Percentiles rank a stretch among this genome's conserved stretches.
Evolutionary conservation across 352 stramenopile genomes (phyloP).

Genomic region (Pythium folliculosum): DNA sequence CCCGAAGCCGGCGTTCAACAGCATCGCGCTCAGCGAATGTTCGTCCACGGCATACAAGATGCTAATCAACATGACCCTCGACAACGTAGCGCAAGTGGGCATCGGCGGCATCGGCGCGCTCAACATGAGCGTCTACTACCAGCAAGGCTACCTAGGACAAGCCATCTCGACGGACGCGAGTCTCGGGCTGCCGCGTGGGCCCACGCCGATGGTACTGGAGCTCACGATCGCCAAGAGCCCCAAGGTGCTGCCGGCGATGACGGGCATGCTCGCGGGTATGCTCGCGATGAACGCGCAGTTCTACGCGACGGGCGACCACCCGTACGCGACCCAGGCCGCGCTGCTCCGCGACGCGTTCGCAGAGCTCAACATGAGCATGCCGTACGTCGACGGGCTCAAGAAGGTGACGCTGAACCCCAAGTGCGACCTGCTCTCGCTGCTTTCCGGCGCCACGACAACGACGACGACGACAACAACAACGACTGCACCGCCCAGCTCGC

Average conservation of each 20-base stretch:
- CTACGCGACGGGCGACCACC: conserved; percentile 31
- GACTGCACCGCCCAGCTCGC: background rate
- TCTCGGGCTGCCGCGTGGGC: conserved; percentile 14
- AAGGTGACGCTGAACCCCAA: conserved; percentile 30
- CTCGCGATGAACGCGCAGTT: conserved; percentile 20
- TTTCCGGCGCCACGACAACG: background rate
- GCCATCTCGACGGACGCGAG: conserved; percentile 12
- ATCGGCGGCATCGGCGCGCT: background rate
- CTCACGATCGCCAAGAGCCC: conserved; percentile 16
- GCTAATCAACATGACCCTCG: conserved; percentile 28
- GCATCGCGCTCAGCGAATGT: conserved; percentile 23
- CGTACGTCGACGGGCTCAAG: conserved; percentile 23
- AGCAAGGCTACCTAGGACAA: conserved; percentile 22
- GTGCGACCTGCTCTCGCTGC: conserved; percentile 28
- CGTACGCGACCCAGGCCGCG: conserved; percentile 24
- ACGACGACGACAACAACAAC: background rate
- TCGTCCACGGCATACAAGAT: conserved; percentile 17
- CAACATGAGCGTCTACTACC: conserved; percentile 27
- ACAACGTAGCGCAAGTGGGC: conserved; percentile 27
- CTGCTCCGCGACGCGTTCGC: conserved; percentile 28
- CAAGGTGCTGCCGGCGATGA: conserved; percentile 8
- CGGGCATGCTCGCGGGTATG: conserved; percentile 10
- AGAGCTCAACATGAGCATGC: conserved; percentile 38
- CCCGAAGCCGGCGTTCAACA: conserved; percentile 16
- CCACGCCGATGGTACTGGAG: conserved; percentile 10